These are phyloP conservation scores for Prunella vulgaris DNA, from an alignment of 257 asterid genomes.

Conservation along the genomic window DNA sequence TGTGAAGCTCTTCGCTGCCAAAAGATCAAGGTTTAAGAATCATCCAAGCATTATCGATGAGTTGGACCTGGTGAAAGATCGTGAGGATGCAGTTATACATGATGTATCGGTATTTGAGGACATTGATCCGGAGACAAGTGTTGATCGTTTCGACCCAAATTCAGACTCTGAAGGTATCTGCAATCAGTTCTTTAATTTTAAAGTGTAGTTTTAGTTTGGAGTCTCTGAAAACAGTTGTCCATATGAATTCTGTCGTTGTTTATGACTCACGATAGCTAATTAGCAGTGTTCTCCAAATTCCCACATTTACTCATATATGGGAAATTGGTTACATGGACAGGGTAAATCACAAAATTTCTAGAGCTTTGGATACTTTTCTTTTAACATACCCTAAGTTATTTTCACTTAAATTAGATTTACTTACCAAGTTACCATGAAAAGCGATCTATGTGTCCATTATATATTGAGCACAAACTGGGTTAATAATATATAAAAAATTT, in stretches of 20 bases:
- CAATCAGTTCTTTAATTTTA: background rate
- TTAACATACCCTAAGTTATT: too few relatives aligned
- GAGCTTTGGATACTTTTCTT: too few relatives aligned
- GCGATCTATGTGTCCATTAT: too few relatives aligned
- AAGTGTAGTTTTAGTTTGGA: background rate
- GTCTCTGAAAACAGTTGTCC: background rate
- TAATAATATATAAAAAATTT: too few relatives aligned
- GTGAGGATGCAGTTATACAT: constrained; percentile 46
- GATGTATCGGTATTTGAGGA: constrained; percentile 34
- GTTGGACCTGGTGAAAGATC: constrained; percentile 30
- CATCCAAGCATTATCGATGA: constrained; percentile 14
- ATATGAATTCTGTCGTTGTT: background rate
- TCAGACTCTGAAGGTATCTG: background rate
- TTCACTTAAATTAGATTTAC: too few relatives aligned
- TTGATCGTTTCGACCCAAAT: constrained; percentile 30
- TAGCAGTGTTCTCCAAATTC: too few relatives aligned
- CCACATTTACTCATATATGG: too few relatives aligned
- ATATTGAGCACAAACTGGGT: too few relatives aligned
- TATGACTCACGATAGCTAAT: too few relatives aligned
- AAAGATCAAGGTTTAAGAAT: constrained; percentile 19
- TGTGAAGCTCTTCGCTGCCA: constrained; percentile 22
- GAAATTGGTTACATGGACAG: too few relatives aligned
- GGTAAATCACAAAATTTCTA: too few relatives aligned
- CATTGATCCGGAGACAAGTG: constrained; percentile 33
- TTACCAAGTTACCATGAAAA: too few relatives aligned